Percentiles rank a stretch among this genome's conserved stretches.
Evolutionary conservation across 2,329 filamentous ascomycete genomes (phyloP).

Genomic region (Orbilia ellipsospora): DNA sequence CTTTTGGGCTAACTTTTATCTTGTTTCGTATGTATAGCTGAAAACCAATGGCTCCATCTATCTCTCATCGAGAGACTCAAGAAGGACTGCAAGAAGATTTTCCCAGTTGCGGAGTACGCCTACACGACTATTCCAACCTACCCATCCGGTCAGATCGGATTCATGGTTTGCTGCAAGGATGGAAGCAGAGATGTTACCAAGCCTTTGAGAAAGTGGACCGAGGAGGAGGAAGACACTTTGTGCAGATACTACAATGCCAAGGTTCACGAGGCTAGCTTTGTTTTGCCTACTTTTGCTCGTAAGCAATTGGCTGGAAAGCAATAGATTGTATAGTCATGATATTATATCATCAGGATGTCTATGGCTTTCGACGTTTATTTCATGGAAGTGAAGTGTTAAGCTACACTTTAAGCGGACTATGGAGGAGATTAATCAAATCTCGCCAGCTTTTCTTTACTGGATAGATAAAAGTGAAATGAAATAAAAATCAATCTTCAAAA

Average conservation of each 20-base stretch:
- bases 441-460: conserved; percentile 28
- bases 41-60: conserved; percentile 99
- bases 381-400: background rate
- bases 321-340: background rate
- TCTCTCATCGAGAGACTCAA: conserved; percentile 92
- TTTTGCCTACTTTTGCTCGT: conserved; percentile 92
- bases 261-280: conserved; percentile 93
- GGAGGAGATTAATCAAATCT: background rate
- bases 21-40: conserved; percentile 70
- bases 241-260: conserved; percentile 98
- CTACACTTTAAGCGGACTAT: conserved; percentile 56
- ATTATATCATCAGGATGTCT: background rate
- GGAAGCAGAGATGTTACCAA: conserved; percentile 81
- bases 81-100: conserved; percentile 96
- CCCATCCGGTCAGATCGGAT: conserved; percentile 98
- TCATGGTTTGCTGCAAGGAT: conserved; percentile 99
- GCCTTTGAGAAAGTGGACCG: conserved; percentile 81
- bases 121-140: conserved; percentile 99
- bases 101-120: conserved; percentile 96
- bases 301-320: conserved; percentile 67
- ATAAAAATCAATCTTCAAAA: conserved; percentile 6
- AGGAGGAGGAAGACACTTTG: conserved; percentile 89
- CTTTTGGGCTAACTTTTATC: conserved; percentile 19
- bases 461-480: conserved; percentile 54
- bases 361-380: background rate